Percentiles rank a stretch among this genome's conserved stretches.
Conservation (phyloP, 306 rosid species). For the Calophaca sinica region DNA sequence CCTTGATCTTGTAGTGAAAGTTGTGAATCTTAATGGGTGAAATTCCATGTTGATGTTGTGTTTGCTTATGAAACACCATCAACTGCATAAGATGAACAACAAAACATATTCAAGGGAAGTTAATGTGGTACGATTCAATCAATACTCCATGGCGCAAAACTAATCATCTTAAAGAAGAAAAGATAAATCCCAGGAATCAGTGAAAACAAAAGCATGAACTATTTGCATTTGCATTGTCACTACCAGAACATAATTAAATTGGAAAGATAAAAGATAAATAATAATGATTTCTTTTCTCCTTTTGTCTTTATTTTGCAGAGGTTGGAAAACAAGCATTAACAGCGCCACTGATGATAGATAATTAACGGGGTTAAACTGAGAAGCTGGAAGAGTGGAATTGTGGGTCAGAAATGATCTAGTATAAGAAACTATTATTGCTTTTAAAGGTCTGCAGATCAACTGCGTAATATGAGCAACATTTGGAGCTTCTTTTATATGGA, state of each 20-base stretch:
- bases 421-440: too few relatives aligned
- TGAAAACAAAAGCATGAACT: neutral
- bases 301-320: too few relatives aligned
- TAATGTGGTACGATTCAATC: neutral
- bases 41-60: conserved; percentile 51
- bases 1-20: conserved; percentile 84
- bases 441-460: too few relatives aligned
- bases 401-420: too few relatives aligned
- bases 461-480: too few relatives aligned
- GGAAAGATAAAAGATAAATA: neutral
- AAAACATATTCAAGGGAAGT: conserved; percentile 9
- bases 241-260: conserved; percentile 13
- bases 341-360: too few relatives aligned
- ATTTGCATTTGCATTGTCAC: too few relatives aligned
- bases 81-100: conserved; percentile 47
- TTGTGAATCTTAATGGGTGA: conserved; percentile 54
- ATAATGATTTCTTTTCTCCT: too few relatives aligned
- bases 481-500: too few relatives aligned
- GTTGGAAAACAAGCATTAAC: too few relatives aligned
- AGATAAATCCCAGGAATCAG: neutral
- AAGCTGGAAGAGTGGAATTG: too few relatives aligned
- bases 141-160: neutral
- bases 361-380: too few relatives aligned
- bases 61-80: conserved; percentile 65
- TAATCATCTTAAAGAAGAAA: neutral